Evolutionary conservation across 2,329 filamentous ascomycete genomes (phyloP), one percentile per base, ranked within the genome.

Genomic region (Aspergillus pseudonomiae): DNA sequence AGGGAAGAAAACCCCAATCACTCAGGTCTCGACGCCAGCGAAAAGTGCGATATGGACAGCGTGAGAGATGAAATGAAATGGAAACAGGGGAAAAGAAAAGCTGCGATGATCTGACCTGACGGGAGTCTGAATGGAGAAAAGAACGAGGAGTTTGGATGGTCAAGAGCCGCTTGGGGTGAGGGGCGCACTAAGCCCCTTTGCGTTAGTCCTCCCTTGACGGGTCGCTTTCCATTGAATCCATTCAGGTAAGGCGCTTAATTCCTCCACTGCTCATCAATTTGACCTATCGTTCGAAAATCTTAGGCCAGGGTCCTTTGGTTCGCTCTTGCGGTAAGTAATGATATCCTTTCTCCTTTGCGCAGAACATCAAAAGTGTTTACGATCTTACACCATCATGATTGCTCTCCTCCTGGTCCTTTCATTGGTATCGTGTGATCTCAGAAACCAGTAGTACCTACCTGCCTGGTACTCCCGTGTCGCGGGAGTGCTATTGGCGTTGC

Each of bases 111-210:
- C 66, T 66, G 66, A 67, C 65, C 61, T 64, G 63, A 63, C 48
- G 57, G 63, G 61, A 61, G 52, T 59, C 61, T 41, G 66, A 57
- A 63, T 65, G 59, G 65, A 65, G 60, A 65, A 68, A 59, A 65
- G 60, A 68, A 66, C 56, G 66, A 66, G 70, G 67, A 70, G 67
- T 67, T 66, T 67, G 65, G 69, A 68, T 66, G 68, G 64, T 67
- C 71, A 67, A 72, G 71, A 74, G 71, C 73, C 68, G 71, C 70
- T 64, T 64, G 57, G 64, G 59, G 63, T 65, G 69, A 63, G 45
- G 53, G 63, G 59, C 53, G 19, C 60, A 21, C 71, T 73, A 72
- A 58, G 12, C 66, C 54, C 5, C 4, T 39, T 53, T 19, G 4
- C 48, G 68, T 67, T 70, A 70, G 68, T 43, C 41, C 50, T 19